Evolutionary conservation across 2,329 filamentous ascomycete genomes (phyloP).

Genomic region (Phyllosticta capitalensis): DNA sequence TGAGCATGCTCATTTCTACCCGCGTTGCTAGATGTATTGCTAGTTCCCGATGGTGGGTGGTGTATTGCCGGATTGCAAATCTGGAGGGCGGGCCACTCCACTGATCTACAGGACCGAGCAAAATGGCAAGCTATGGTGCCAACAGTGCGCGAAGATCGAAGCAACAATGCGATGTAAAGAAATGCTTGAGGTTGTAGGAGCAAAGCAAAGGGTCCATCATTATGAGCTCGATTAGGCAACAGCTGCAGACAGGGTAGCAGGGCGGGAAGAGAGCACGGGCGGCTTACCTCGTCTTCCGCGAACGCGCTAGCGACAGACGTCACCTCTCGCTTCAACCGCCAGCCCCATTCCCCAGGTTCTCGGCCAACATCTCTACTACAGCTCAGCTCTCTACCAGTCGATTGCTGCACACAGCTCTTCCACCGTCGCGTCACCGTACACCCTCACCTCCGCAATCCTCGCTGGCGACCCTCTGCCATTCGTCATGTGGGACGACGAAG

Average conservation of each 20-base stretch:
- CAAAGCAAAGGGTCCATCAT: neutral
- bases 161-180: neutral
- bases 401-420: conserved; percentile 4
- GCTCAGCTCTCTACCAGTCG: conserved; percentile 5
- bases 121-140: neutral
- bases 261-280: neutral
- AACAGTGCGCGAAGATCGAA: neutral
- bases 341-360: conserved; percentile 10
- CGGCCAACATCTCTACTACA: conserved; percentile 1
- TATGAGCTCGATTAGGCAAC: neutral
- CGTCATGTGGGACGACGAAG: conserved; percentile 95
- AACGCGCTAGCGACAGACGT: conserved; percentile 8
- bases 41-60: neutral
- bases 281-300: neutral
- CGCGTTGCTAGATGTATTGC: neutral
- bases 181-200: neutral
- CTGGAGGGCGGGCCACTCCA: neutral
- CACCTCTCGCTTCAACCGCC: conserved; percentile 8
- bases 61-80: neutral
- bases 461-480: neutral
- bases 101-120: neutral
- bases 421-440: conserved; percentile 2
- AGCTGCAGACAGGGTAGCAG: neutral
- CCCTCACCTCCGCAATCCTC: neutral
- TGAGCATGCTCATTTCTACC: too few relatives aligned